Evolutionary conservation across 2,329 filamentous ascomycete genomes (phyloP).

Genomic region (Curvularia hawaiiensis): DNA sequence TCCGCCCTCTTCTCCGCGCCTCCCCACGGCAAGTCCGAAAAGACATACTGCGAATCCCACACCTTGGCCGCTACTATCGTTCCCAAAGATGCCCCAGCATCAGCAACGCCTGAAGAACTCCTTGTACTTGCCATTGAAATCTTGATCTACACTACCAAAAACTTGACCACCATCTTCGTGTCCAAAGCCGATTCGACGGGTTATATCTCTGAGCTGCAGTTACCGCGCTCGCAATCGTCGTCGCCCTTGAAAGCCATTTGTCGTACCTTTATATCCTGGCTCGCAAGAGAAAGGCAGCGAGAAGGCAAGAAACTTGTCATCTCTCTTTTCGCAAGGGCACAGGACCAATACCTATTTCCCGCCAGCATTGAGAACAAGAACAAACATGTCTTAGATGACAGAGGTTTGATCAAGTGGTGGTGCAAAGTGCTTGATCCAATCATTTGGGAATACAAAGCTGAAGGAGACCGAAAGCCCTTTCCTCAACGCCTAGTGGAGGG

Average conservation of each 20-base stretch:
- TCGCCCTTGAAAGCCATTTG: constrained; percentile 79
- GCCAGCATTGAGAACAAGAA: constrained; percentile 82
- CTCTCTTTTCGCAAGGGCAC: constrained; percentile 89
- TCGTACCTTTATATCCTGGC: constrained; percentile 74
- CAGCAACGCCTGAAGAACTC: constrained; percentile 54
- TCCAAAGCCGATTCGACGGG: constrained; percentile 98
- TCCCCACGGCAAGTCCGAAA: constrained; percentile 71
- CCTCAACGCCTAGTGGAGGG: constrained; percentile 39
- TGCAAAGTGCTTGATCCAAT: constrained; percentile 83
- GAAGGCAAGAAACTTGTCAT: constrained; percentile 72
- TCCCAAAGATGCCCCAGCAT: constrained; percentile 34
- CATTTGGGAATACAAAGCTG: constrained; percentile 57
- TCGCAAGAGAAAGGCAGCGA: constrained; percentile 71
- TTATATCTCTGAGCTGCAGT: constrained; percentile 70
- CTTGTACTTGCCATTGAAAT: constrained; percentile 86
- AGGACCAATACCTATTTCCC: constrained; percentile 93
- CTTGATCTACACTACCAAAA: constrained; percentile 79
- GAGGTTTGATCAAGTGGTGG: constrained; percentile 95
- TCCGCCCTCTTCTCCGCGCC: constrained; percentile 80
- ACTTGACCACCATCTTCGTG: constrained; percentile 86
- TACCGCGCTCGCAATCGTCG: constrained; percentile 54
- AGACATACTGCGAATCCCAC: constrained; percentile 86
- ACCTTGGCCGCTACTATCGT: constrained; percentile 67
- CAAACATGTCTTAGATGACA: constrained; percentile 92
- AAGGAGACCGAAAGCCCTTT: constrained; percentile 47